Evolutionary conservation across 2,329 filamentous ascomycete species (phyloP), one percentile per base, ranked within the genome.

Genomic region (Botrytis medusae): DNA sequence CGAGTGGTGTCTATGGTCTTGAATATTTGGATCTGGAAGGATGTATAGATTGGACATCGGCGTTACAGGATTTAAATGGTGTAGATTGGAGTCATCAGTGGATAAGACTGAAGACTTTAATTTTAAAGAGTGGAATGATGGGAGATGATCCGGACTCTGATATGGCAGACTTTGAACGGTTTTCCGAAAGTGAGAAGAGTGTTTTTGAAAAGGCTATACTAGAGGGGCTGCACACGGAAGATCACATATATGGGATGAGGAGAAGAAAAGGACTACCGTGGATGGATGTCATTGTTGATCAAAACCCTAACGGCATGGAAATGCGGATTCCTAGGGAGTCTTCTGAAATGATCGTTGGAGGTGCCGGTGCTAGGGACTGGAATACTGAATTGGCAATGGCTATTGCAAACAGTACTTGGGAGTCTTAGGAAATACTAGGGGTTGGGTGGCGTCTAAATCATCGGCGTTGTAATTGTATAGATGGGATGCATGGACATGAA

Each of bases 1-100:
- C 87, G 79, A 84, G 83, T 74, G 82, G 81, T 32, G 82, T 90
- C 12, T 91, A 91, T 77, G 81, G 86, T 29, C 83, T 91, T 2
- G 88, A 90, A 78, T 89, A 87, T 69, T 83, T 91, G 12, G 88
- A 91, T 77, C 80, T 91, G 57, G 89, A 87, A 0, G 89, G 89
- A 1, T 91, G 89, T 75, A 82, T 80, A 0, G 79, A 84, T 25
- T 91, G 89, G 89, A 83, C 78, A 7, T 60, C 79, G 12, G 64
- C 32, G 18, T 48, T 71, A 37, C 2, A 51, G 20, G 40, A 46
- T 16, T 18, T n/a, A 2, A 57, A 73, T 40, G 77, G 78, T 29
- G 59, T 80, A 2, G 77, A 80, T 48, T 80, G 79, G 79, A 70
- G 72, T 9, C 73, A 37, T 25, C 74, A 77, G 29, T 80, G 79